Percentiles rank a stretch among this genome's conserved stretches.
These are phyloP conservation scores for Lodderomyces elongisporus DNA, from an alignment of 1,139 yeast species.

Conservation along the genomic window DNA sequence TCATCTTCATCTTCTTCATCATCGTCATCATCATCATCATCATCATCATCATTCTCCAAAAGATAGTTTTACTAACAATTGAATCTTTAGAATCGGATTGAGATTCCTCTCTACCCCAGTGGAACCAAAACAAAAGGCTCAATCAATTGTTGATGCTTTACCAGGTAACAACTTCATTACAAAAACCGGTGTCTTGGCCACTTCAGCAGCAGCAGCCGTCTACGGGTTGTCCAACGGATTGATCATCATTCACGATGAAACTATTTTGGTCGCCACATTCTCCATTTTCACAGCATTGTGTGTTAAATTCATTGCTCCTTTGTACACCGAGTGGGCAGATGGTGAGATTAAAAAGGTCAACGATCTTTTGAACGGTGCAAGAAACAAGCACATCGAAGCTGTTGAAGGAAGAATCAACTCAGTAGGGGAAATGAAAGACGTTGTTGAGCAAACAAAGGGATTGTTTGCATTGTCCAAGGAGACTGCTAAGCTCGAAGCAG, in stretches of 20 bases:
- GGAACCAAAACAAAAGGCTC: conserved; percentile 81
- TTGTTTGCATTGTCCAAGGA: conserved; percentile 93
- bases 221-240: conserved; percentile 93
- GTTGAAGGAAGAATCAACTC: conserved; percentile 88
- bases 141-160: conserved; percentile 81
- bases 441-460: conserved; percentile 84
- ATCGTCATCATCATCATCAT: too few species aligned
- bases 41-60: too few species aligned
- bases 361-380: conserved; percentile 78
- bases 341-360: conserved; percentile 83
- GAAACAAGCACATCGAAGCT: conserved; percentile 85
- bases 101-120: conserved; percentile 62
- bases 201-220: conserved; percentile 88
- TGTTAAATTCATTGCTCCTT: conserved; percentile 89
- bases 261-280: conserved; percentile 79
- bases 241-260: conserved; percentile 90
- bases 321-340: conserved; percentile 92
- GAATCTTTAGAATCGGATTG: conserved; percentile 44
- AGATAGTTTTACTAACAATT: too few species aligned
- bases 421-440: conserved; percentile 86
- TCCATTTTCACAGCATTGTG: conserved; percentile 67
- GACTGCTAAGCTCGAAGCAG: conserved; percentile 92
- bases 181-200: conserved; percentile 93
- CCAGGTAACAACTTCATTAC: conserved; percentile 88
- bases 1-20: too few species aligned